phyloP scores from a whole-genome alignment of 257 asterid species.

The Scutellaria baicalensis region DNA sequence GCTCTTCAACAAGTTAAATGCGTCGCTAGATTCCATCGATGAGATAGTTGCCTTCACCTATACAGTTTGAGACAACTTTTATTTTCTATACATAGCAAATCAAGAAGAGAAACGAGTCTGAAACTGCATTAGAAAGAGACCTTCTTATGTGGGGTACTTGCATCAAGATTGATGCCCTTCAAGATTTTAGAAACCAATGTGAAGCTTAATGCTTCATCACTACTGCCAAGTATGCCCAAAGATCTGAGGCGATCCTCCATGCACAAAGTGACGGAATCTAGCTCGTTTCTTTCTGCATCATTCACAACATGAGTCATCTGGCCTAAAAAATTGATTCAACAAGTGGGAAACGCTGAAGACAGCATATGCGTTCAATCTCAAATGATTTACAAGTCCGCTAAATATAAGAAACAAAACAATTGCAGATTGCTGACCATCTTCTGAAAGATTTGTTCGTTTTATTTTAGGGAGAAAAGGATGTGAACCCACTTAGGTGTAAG shows the following conservation, averaged over 20 bases:
- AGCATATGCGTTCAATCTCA: neutral
- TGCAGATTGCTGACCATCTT: too few species aligned
- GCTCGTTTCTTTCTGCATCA: conserved; percentile 28
- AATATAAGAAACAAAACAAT: neutral
- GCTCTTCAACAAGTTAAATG: conserved; percentile 45
- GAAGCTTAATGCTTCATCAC: conserved; percentile 28
- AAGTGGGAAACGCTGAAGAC: neutral
- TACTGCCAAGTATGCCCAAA: conserved; percentile 51
- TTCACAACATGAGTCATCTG: conserved; percentile 7
- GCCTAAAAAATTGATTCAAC: neutral
- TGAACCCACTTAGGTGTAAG: neutral
- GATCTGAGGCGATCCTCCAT: conserved; percentile 82
- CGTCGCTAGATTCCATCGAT: conserved; percentile 59
- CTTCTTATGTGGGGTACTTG: conserved; percentile 51
- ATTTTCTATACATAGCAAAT: neutral
- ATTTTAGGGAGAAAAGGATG: neutral
- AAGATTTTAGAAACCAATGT: conserved; percentile 31
- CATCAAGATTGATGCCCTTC: conserved; percentile 56
- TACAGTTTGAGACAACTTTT: neutral
- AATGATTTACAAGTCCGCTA: neutral
- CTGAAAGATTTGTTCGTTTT: neutral
- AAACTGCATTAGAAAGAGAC: conserved; percentile 19
- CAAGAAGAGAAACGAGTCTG: neutral
- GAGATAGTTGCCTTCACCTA: conserved; percentile 58
- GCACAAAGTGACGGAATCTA: conserved; percentile 48